Evolutionary conservation across 2,329 filamentous ascomycete genomes (phyloP).

Genomic region (Colletotrichum chrysophilum): DNA sequence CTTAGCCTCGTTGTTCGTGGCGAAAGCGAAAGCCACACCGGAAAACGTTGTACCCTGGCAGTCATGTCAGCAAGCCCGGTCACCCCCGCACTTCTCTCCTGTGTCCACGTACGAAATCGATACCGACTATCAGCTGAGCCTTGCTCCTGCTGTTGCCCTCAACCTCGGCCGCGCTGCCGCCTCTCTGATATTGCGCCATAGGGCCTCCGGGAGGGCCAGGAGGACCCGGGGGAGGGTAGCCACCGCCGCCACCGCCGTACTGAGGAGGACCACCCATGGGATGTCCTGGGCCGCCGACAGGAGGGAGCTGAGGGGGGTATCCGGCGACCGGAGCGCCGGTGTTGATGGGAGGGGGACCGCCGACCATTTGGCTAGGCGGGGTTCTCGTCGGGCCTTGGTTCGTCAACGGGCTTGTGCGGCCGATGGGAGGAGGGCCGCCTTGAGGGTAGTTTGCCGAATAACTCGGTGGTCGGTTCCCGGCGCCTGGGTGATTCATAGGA

Average conservation of each 20-base stretch:
- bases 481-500: constrained; percentile 68
- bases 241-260: constrained; percentile 51
- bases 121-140: constrained; percentile 96
- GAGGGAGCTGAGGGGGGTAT: constrained; percentile 62
- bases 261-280: constrained; percentile 48
- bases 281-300: constrained; percentile 31
- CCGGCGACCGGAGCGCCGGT: constrained; percentile 63
- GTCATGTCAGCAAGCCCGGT: constrained; percentile 1
- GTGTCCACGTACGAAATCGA: constrained; percentile 82
- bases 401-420: constrained; percentile 58
- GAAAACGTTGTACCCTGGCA: constrained; percentile 93
- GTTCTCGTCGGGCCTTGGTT: constrained; percentile 56
- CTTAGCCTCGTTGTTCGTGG: constrained; percentile 95
- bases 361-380: constrained; percentile 65
- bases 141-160: constrained; percentile 90
- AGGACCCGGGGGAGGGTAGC: constrained; percentile 46
- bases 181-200: constrained; percentile 37
- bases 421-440: constrained; percentile 51
- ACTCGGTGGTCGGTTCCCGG: constrained; percentile 67
- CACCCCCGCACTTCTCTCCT: neutral
- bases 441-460: constrained; percentile 63
- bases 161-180: constrained; percentile 71
- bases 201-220: constrained; percentile 37
- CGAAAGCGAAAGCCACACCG: constrained; percentile 95
- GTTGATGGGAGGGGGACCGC: constrained; percentile 71